A percentile compares a stretch with the other conserved stretches of the same genome.
Evolutionary conservation across 345 rosid species (phyloP).

Genomic region (Erysimum cheiranthoides): DNA sequence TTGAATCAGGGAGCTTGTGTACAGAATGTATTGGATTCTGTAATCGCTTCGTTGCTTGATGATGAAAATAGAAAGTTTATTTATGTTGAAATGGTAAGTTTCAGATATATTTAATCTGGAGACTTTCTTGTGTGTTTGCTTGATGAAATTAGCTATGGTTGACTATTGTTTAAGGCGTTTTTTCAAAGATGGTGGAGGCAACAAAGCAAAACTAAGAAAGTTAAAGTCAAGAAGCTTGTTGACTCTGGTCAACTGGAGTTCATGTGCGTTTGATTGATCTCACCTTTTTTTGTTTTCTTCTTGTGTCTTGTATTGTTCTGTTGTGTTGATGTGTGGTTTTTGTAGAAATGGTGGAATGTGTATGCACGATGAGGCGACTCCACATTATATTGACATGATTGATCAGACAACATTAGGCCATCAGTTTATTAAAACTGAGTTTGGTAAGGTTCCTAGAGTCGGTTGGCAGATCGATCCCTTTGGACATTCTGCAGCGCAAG

Average conservation of each 20-base stretch:
- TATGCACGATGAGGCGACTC: constrained; percentile 94
- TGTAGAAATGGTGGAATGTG: constrained; percentile 91
- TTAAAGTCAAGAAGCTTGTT: constrained; percentile 80
- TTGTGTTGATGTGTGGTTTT: constrained; percentile 30
- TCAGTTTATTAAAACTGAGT: constrained; percentile 73
- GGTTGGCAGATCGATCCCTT: constrained; percentile 99
- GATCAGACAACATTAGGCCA: constrained; percentile 97
- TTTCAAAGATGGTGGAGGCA: constrained; percentile 99
- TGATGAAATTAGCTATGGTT: not conserved
- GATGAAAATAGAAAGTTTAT: constrained; percentile 89
- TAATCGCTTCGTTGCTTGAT: constrained; percentile 76
- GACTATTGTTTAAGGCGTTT: constrained; percentile 65
- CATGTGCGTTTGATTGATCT: constrained; percentile 59
- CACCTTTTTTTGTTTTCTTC: not conserved
- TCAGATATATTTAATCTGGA: not conserved
- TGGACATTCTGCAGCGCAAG: constrained; percentile 95
- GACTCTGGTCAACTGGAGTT: constrained; percentile 88
- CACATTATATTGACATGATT: constrained; percentile 91
- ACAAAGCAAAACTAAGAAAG: constrained; percentile 74
- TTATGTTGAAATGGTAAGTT: constrained; percentile 79
- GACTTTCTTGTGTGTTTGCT: not conserved
- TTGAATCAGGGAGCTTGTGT: constrained; percentile 82
- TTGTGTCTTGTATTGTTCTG: not conserved
- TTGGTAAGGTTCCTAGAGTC: constrained; percentile 87
- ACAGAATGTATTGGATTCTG: constrained; percentile 90